Percentiles rank a stretch among this genome's conserved stretches.
Evolutionary conservation across 768 basidiomycete genomes (phyloP).

Genomic region (Russula sp.): DNA sequence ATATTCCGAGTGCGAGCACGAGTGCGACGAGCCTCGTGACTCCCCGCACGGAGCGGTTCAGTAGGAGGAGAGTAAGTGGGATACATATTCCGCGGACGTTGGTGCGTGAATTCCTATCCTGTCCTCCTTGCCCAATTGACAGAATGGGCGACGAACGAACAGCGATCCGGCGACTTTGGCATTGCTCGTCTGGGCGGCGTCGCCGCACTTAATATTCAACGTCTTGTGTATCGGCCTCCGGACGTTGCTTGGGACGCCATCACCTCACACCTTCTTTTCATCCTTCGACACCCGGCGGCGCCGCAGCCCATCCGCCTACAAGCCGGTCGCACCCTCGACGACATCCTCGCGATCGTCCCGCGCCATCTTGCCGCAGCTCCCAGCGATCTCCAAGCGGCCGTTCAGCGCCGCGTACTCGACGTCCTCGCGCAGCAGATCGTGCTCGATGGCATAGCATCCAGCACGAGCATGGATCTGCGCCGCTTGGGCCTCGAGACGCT

Average conservation of each 20-base stretch:
- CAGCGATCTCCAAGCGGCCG: slow-evolving; percentile 55
- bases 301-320: slow-evolving; percentile 79
- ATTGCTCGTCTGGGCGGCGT: slow-evolving; percentile 79
- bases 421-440: slow-evolving; percentile 79
- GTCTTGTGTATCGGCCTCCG: slow-evolving; percentile 76
- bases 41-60: no score
- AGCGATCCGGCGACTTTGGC: slow-evolving; percentile 94
- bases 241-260: slow-evolving; percentile 81
- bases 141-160: no score
- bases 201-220: slow-evolving; percentile 74
- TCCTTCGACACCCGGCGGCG: slow-evolving; percentile 62
- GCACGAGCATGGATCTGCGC: slow-evolving; percentile 65
- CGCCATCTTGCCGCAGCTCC: slow-evolving; percentile 51
- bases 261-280: slow-evolving; percentile 70
- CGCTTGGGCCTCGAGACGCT: slow-evolving; percentile 85
- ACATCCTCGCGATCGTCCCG: slow-evolving; percentile 71
- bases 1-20: no score
- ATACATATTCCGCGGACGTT: no score
- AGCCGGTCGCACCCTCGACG: slow-evolving; percentile 80
- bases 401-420: slow-evolving; percentile 79
- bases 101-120: no score
- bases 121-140: no score
- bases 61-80: no score
- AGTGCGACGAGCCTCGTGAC: no score
- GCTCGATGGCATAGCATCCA: slow-evolving; percentile 32